Conservation (phyloP, 495 filamentous ascomycete genomes). For the Talaromyces borbonicus region DNA sequence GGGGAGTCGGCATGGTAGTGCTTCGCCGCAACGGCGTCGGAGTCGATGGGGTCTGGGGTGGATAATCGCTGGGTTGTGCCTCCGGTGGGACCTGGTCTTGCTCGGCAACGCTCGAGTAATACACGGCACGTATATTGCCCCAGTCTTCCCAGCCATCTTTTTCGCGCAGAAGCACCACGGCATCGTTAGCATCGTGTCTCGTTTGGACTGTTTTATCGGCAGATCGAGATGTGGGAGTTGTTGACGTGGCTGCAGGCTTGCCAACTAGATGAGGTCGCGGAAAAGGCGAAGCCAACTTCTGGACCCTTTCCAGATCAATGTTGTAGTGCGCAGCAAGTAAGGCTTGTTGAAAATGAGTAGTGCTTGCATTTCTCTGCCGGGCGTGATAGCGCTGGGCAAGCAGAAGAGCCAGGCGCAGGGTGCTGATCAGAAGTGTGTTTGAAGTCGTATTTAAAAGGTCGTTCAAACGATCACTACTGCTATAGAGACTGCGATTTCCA, state of each 20-base stretch:
- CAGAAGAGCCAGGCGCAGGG: constrained; percentile 67
- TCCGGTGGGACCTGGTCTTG: constrained; percentile 21
- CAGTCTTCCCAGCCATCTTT: constrained; percentile 53
- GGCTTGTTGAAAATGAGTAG: constrained; percentile 55
- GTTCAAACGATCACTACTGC: constrained; percentile 78
- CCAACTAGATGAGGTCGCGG: constrained; percentile 47
- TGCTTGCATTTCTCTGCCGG: constrained; percentile 53
- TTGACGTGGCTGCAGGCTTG: constrained; percentile 24
- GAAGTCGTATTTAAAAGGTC: constrained; percentile 82
- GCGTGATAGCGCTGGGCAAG: constrained; percentile 89
- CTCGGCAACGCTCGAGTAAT: constrained; percentile 42
- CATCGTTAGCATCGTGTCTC: constrained; percentile 59
- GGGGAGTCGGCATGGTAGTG: constrained; percentile 46
- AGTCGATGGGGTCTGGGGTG: constrained; percentile 31
- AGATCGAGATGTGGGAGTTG: constrained; percentile 37
- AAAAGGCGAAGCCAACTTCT: constrained; percentile 75
- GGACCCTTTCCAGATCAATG: constrained; percentile 82
- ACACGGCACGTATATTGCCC: constrained; percentile 54
- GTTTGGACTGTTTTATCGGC: constrained; percentile 58
- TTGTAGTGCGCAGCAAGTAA: constrained; percentile 84
- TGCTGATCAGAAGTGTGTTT: constrained; percentile 59
- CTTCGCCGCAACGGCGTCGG: constrained; percentile 42
- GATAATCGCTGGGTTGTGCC: constrained; percentile 9
- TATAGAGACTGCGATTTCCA: constrained; percentile 93
- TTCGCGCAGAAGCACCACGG: constrained; percentile 58